Conservation (phyloP, 1,284 basidiomycete genomes). For the Chondrostereum purpureum region DNA sequence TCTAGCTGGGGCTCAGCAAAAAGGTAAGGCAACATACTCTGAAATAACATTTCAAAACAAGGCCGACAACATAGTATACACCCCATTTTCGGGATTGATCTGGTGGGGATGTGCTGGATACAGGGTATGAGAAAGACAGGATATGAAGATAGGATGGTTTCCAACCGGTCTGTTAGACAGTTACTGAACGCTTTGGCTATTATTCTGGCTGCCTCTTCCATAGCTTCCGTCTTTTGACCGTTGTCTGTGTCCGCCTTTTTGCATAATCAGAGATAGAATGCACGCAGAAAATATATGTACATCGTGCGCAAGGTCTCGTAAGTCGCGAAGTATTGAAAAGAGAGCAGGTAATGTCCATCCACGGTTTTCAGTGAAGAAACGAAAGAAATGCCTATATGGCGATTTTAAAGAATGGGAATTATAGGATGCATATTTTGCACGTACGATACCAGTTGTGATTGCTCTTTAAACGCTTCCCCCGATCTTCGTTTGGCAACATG, state of each 20-base stretch:
- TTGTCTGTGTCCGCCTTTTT: constrained; percentile 60
- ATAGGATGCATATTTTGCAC: constrained; percentile 19
- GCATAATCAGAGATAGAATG: constrained; percentile 1
- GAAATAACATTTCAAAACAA: constrained; percentile 94
- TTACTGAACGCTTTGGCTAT: constrained; percentile 90
- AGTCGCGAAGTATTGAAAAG: constrained; percentile 73
- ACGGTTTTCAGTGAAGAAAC: constrained; percentile 70
- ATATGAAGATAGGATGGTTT: neutral
- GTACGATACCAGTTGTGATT: constrained; percentile 58
- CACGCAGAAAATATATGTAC: constrained; percentile 28
- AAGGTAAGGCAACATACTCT: constrained; percentile 45
- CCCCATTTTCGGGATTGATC: constrained; percentile 87
- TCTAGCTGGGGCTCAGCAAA: constrained; percentile 2
- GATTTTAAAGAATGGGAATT: neutral
- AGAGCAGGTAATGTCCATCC: constrained; percentile 80
- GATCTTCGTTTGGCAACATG: constrained; percentile 60
- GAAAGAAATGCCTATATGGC: constrained; percentile 55
- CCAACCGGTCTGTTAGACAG: constrained; percentile 85
- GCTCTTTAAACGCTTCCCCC: constrained; percentile 71
- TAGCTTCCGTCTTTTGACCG: constrained; percentile 59
- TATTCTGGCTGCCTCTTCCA: constrained; percentile 88
- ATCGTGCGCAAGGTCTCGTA: constrained; percentile 76
- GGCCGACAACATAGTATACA: constrained; percentile 88
- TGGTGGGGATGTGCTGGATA: constrained; percentile 53
- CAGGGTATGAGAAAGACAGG: constrained; percentile 4